Conservation (phyloP, 805 yeast genomes). For the Sugiyamaella qingdaonensis region DNA sequence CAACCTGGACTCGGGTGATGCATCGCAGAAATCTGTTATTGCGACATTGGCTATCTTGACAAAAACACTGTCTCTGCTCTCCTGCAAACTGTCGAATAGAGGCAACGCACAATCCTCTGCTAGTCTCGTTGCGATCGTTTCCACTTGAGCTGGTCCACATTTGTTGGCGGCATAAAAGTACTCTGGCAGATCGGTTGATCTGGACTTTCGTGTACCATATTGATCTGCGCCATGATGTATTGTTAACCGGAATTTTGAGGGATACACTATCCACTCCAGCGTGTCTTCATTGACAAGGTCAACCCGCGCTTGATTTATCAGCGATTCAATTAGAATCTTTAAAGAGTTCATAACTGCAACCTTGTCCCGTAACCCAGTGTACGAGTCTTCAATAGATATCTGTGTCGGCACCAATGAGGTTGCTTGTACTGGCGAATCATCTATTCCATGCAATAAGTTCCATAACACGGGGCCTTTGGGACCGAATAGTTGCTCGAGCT, state of each 20-base stretch:
- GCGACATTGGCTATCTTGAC: slow-evolving; percentile 4
- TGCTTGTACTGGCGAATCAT: slow-evolving; percentile 13
- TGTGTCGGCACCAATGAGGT: slow-evolving; percentile 23
- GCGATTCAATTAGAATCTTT: slow-evolving; percentile 16
- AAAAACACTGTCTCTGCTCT: not conserved
- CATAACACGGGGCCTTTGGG: slow-evolving; percentile 11
- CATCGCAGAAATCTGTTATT: not conserved
- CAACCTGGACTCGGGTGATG: not conserved
- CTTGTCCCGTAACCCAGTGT: slow-evolving; percentile 3
- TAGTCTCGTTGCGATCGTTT: not conserved
- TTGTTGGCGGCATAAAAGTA: not conserved
- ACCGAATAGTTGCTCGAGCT: not conserved
- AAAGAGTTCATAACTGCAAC: slow-evolving; percentile 12
- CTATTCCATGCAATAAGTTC: slow-evolving; percentile 19
- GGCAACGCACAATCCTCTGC: not conserved
- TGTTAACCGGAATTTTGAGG: slow-evolving; percentile 19
- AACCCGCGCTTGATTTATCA: slow-evolving; percentile 21
- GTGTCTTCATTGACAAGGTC: slow-evolving; percentile 24
- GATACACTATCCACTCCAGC: slow-evolving; percentile 22
- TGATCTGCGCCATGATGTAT: not conserved
- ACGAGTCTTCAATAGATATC: slow-evolving; percentile 31
- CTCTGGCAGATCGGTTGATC: not conserved
- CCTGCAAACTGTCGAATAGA: not conserved
- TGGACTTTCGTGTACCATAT: slow-evolving; percentile 1
- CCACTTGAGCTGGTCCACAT: not conserved